A percentile compares a stretch with the other conserved stretches of the same genome.
These are phyloP conservation scores for Candida mattraensis DNA, from an alignment of 805 yeast genomes.

Conservation along the genomic window DNA sequence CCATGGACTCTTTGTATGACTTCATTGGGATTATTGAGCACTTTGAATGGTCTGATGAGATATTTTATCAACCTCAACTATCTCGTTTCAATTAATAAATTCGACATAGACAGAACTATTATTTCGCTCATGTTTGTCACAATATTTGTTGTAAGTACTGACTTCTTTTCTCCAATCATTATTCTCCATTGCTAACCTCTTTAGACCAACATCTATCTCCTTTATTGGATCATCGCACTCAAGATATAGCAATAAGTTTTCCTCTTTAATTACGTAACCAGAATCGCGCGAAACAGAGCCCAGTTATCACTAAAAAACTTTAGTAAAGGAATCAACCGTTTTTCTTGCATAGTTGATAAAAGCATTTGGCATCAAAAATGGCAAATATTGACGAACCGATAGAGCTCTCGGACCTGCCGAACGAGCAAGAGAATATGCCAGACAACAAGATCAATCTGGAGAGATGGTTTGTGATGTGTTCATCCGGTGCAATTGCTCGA, in stretches of 20 bases:
- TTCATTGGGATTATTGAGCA: constrained; percentile 8
- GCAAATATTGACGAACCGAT: background rate
- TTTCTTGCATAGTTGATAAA: too few species aligned
- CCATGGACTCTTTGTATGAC: constrained; percentile 18
- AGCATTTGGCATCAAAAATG: constrained; percentile 1
- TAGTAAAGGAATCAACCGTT: too few species aligned
- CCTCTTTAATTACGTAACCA: too few species aligned
- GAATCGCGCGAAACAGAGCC: too few species aligned
- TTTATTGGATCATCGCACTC: constrained; percentile 4
- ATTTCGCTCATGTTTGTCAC: constrained; percentile 9
- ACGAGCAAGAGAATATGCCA: background rate
- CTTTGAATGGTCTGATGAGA: constrained; percentile 14
- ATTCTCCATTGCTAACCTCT: background rate
- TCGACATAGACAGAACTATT: constrained; percentile 19
- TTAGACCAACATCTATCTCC: constrained; percentile 5
- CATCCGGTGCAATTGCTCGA: constrained; percentile 49
- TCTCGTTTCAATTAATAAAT: constrained; percentile 14
- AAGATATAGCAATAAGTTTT: too few species aligned
- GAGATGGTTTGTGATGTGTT: background rate
- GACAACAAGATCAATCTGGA: background rate
- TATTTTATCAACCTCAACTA: constrained; percentile 21
- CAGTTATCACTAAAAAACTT: too few species aligned
- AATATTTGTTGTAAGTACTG: constrained; percentile 14
- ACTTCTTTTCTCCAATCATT: background rate
- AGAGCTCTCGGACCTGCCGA: background rate